These are phyloP conservation scores for Penicillium sp. DNA, from an alignment of 2,329 filamentous ascomycete species.

Conservation along the genomic window DNA sequence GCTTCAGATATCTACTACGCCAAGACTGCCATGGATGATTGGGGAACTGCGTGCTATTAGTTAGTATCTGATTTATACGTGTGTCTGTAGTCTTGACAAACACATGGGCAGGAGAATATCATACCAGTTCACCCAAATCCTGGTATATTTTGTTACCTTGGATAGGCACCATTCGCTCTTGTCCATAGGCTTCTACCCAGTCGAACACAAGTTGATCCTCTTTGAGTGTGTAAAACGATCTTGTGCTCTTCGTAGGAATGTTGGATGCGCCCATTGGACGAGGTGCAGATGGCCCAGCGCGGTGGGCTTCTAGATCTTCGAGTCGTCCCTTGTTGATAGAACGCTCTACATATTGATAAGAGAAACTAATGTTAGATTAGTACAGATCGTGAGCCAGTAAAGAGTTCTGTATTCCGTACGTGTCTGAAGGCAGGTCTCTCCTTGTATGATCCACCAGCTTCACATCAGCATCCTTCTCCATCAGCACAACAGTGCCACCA, in stretches of 20 bases:
- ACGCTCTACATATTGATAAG: constrained; percentile 50
- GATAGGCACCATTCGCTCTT: constrained; percentile 24
- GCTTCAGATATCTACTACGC: constrained; percentile 41
- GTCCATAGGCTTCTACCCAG: constrained; percentile 34
- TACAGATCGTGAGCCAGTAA: not conserved
- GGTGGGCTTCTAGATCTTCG: constrained; percentile 42
- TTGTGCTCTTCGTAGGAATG: constrained; percentile 29
- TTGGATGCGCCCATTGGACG: constrained; percentile 40
- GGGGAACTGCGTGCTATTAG: constrained; percentile 28
- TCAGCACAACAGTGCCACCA: constrained; percentile 46
- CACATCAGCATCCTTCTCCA: constrained; percentile 51
- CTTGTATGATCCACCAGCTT: constrained; percentile 51
- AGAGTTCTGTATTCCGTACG: constrained; percentile 34
- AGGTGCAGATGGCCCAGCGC: constrained; percentile 38
- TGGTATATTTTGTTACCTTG: constrained; percentile 41
- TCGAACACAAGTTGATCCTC: constrained; percentile 42
- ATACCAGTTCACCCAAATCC: constrained; percentile 34
- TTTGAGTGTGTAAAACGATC: constrained; percentile 31
- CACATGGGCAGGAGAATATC: not conserved
- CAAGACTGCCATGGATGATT: constrained; percentile 44
- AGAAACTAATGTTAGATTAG: constrained; percentile 35
- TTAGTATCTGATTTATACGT: constrained; percentile 1
- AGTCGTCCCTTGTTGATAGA: constrained; percentile 45
- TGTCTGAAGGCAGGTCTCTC: constrained; percentile 43
- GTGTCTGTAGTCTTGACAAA: not conserved